Base-by-base conservation (phyloP, 139 green algal species). In the Eudorina sp. region DNA sequence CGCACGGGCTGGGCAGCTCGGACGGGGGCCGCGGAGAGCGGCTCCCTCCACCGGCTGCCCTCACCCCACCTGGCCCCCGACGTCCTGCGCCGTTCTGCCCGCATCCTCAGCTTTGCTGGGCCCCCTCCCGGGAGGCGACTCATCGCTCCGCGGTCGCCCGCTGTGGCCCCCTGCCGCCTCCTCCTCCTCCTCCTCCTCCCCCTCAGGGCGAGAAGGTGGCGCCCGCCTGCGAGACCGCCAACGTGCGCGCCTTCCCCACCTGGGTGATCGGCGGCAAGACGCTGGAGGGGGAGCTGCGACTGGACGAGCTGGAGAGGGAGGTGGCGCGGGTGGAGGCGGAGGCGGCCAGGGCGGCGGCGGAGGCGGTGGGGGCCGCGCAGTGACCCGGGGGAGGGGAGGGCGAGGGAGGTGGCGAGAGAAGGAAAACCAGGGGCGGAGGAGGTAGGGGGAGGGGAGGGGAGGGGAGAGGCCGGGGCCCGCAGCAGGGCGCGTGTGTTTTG, bases 211-310 rank as follows among this genome's bases (percentile, higher is more conserved):
- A 90, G 25, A 91, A 94, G 86, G 64, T 97, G 45, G 95, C 92
- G 23, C 45, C 91, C 6, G 90, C 90, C 21, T 99, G 98, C 89
- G 75, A 92, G 43, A 95, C 91, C 25, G 98, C 96, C 2, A 91
- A 93, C 0, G 90, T 99, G 38, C 82, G 96, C 18, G 97, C 96
- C 27, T 99, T 99, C 89, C 98, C 98, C 53, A 98, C 97, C 25
- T 99, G 98, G 98, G 89, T 98, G n/a, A 98, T 99, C 74, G 94
- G 95, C 34, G 96, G 94, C n/a, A 73, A 94, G 84, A 90, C 89
- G 16, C 82, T 96, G 23, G 92, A 95, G 80, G 95, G 95, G 3
- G 90, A 97, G 81, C 90, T 96, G 88, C 84, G 73, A 6, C 79
- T 98, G 64, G 88, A 95, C 9, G 89, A 96, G 83, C 81, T 92